A percentile compares a stretch with the other conserved stretches of the same genome.
phyloP scores from a whole-genome alignment of 2,329 filamentous ascomycete genomes.

The Pseudocercospora fuligena region DNA sequence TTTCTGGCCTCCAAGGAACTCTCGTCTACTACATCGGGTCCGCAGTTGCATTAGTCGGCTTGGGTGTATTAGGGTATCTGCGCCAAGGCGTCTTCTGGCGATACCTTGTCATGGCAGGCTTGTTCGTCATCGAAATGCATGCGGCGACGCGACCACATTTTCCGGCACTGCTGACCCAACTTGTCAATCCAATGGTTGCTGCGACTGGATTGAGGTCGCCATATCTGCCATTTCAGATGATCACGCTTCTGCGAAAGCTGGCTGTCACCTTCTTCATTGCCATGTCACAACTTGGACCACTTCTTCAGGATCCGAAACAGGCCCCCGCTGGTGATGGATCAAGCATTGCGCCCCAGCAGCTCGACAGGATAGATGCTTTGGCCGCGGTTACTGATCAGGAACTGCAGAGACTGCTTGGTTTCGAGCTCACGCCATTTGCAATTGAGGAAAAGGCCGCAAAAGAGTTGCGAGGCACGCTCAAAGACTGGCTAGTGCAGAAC shows the following conservation, averaged over 20 bases:
- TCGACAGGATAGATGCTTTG: slow-evolving; percentile 69
- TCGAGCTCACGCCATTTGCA: slow-evolving; percentile 81
- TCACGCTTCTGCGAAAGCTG: slow-evolving; percentile 75
- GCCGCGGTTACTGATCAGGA: slow-evolving; percentile 70
- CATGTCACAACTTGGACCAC: slow-evolving; percentile 77
- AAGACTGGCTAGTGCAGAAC: slow-evolving; percentile 87
- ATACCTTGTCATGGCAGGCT: slow-evolving; percentile 56
- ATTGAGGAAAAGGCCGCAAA: slow-evolving; percentile 69
- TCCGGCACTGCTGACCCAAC: slow-evolving; percentile 49
- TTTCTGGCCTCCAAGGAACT: slow-evolving; percentile 65
- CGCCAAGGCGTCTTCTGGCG: slow-evolving; percentile 66
- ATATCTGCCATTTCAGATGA: slow-evolving; percentile 83
- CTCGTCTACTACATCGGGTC: slow-evolving; percentile 66
- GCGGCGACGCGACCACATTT: slow-evolving; percentile 59
- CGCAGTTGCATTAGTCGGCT: slow-evolving; percentile 62
- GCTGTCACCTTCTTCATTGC: slow-evolving; percentile 82
- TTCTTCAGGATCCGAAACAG: slow-evolving; percentile 53
- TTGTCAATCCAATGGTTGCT: slow-evolving; percentile 55
- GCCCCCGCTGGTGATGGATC: slow-evolving; percentile 26
- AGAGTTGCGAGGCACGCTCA: slow-evolving; percentile 72
- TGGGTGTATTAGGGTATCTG: slow-evolving; percentile 70
- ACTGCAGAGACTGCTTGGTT: slow-evolving; percentile 68
- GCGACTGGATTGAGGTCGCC: slow-evolving; percentile 57
- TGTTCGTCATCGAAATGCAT: slow-evolving; percentile 63
- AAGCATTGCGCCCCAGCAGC: slow-evolving; percentile 60